phyloP scores from a whole-genome alignment of 345 rosid genomes.

The Camelina laxa region DNA sequence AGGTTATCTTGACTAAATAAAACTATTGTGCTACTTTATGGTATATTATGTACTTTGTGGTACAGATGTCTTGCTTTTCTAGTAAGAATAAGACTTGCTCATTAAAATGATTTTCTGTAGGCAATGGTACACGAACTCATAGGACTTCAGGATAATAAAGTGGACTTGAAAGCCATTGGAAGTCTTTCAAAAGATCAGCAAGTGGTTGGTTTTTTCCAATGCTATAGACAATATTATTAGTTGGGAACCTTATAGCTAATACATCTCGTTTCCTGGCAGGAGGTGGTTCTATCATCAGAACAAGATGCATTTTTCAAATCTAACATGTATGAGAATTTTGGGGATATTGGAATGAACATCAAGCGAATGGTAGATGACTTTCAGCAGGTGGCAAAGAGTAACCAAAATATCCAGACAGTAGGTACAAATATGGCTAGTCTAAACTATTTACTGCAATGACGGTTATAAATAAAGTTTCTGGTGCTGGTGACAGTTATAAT shows the following conservation, averaged over 20 bases:
- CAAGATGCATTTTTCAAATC: conserved; percentile 90
- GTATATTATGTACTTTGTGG: conserved; percentile 23
- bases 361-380: conserved; percentile 97
- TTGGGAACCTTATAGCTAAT: conserved; percentile 27
- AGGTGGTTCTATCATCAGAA: conserved; percentile 93
- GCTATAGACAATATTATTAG: conserved; percentile 1
- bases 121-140: conserved; percentile 98
- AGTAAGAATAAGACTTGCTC: conserved; percentile 32
- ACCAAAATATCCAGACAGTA: conserved; percentile 94
- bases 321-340: conserved; percentile 95
- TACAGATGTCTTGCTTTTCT: conserved; percentile 17
- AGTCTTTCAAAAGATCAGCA: conserved; percentile 84
- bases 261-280: conserved; percentile 52
- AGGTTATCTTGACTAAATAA: conserved; percentile 53
- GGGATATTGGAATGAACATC: conserved; percentile 97
- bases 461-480: conserved; percentile 10
- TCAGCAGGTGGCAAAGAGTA: conserved; percentile 96
- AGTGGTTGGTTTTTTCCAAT: conserved; percentile 49
- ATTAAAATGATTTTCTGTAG: conserved; percentile 49
- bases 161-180: conserved; percentile 73
- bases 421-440: conserved; percentile 54
- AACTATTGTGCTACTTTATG: conserved; percentile 19
- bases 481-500: conserved; percentile 20
- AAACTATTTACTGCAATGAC: conserved; percentile 10
- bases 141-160: conserved; percentile 93